These are phyloP conservation scores for Miscanthus lutarioriparius DNA, from an alignment of 176 grass and related monocot species.

Conservation along the genomic window DNA sequence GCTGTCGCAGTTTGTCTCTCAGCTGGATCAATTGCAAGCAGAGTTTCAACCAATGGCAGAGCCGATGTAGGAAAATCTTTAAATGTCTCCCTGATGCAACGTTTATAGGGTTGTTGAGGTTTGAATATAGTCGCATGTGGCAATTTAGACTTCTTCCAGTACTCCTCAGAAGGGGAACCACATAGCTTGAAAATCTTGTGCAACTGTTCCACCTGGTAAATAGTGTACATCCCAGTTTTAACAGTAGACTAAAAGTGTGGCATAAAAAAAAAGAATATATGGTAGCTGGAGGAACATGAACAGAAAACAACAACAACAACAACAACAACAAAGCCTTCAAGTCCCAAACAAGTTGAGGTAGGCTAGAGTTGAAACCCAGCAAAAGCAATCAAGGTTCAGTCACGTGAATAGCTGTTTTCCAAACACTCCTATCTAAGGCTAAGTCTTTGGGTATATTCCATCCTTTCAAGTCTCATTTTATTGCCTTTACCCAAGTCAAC, in stretches of 20 bases:
- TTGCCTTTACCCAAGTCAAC: too few relatives aligned
- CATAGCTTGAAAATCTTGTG: constrained; percentile 76
- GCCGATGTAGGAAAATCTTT: constrained; percentile 55
- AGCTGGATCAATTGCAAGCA: constrained; percentile 61
- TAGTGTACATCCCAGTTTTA: constrained; percentile 25
- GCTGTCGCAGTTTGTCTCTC: constrained; percentile 57
- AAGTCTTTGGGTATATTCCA: too few relatives aligned
- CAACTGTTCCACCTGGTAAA: constrained; percentile 61
- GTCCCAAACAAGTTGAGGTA: too few relatives aligned
- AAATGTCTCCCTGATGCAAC: constrained; percentile 62
- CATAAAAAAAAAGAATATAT: constrained; percentile 10
- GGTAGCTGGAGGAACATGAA: background rate
- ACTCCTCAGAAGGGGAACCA: constrained; percentile 63
- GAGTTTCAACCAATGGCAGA: constrained; percentile 57
- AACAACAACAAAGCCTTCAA: too few relatives aligned
- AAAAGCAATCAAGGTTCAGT: too few relatives aligned
- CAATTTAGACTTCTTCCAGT: constrained; percentile 70
- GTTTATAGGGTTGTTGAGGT: constrained; percentile 57
- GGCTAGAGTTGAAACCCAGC: too few relatives aligned
- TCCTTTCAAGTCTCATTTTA: too few relatives aligned
- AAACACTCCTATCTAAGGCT: too few relatives aligned
- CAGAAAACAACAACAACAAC: too few relatives aligned
- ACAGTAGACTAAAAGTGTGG: constrained; percentile 6
- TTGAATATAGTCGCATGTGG: constrained; percentile 64
- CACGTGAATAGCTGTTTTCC: too few relatives aligned